A percentile compares a stretch with the other conserved stretches of the same genome.
Evolutionary conservation across 768 basidiomycete genomes (phyloP).

Genomic region (Suillus brevipes): DNA sequence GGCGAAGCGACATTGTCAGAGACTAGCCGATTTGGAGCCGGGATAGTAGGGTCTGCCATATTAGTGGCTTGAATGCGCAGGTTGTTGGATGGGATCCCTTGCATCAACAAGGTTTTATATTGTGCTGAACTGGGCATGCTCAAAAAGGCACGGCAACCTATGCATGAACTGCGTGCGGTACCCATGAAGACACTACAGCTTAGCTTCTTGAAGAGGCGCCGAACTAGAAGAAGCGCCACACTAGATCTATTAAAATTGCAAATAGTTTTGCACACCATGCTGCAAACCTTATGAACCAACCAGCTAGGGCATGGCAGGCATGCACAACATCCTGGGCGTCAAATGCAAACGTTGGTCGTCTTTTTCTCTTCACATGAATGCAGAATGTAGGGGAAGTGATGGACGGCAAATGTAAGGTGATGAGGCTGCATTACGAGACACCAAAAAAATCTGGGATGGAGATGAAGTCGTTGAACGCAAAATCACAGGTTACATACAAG

Average conservation of each 20-base stretch:
- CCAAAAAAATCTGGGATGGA: background rate
- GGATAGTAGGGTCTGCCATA: background rate
- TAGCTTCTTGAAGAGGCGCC: background rate
- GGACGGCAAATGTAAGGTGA: background rate
- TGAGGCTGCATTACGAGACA: background rate
- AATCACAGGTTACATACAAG: background rate
- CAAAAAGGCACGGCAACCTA: background rate
- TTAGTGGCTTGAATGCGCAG: background rate
- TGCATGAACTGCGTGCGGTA: background rate
- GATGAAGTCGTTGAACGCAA: background rate
- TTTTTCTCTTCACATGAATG: background rate
- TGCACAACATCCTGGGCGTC: background rate
- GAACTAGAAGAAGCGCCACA: background rate
- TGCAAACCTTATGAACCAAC: background rate
- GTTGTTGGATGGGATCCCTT: background rate
- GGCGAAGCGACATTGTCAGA: background rate
- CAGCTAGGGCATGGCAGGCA: background rate
- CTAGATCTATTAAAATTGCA: background rate
- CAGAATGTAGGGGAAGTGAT: background rate
- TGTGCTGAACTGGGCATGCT: background rate
- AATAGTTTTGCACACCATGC: background rate
- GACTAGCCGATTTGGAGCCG: background rate
- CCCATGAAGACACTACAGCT: background rate
- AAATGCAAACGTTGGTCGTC: background rate
- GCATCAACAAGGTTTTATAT: background rate